Evolutionary conservation across 2,329 filamentous ascomycete genomes (phyloP).

Genomic region (Pseudocercospora ulei): DNA sequence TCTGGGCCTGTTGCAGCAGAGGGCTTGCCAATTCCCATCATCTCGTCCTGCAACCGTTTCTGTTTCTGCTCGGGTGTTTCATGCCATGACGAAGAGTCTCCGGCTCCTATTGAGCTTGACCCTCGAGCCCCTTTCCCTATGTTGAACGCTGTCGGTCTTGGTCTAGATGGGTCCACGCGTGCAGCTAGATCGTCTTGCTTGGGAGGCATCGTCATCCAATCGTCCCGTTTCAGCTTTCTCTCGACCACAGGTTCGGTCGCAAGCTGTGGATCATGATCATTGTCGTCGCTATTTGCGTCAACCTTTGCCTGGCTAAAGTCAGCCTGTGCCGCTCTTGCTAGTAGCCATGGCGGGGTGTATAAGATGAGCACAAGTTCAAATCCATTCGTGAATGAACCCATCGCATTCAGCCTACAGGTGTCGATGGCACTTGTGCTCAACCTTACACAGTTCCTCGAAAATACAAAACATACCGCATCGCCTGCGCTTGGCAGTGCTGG

Average conservation of each 20-base stretch:
- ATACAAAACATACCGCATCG: neutral
- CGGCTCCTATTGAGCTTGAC: slow-evolving; percentile 33
- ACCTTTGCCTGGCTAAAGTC: neutral
- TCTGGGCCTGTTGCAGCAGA: slow-evolving; percentile 32
- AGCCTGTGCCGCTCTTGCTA: neutral
- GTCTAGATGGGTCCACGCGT: slow-evolving; percentile 70
- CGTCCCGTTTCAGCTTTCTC: slow-evolving; percentile 56
- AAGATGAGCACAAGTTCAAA: too few species aligned
- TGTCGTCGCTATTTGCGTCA: slow-evolving; percentile 24
- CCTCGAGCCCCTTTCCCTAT: slow-evolving; percentile 53
- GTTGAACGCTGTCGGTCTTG: slow-evolving; percentile 73
- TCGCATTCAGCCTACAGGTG: too few species aligned
- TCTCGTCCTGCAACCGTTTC: slow-evolving; percentile 66
- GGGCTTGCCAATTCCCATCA: slow-evolving; percentile 58
- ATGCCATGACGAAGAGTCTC: slow-evolving; percentile 61
- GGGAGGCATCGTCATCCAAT: slow-evolving; percentile 49
- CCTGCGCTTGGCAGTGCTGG: slow-evolving; percentile 36
- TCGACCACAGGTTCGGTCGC: slow-evolving; percentile 22
- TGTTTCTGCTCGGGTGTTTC: slow-evolving; percentile 85
- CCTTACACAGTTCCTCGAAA: too few species aligned
- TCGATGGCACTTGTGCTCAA: too few species aligned
- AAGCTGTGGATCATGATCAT: slow-evolving; percentile 17
- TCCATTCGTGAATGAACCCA: too few species aligned
- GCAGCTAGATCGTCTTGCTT: slow-evolving; percentile 45
- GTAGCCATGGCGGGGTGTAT: slow-evolving; percentile 1